phyloP scores from a whole-genome alignment of 306 rosid species.

The Quercus bicolor region DNA sequence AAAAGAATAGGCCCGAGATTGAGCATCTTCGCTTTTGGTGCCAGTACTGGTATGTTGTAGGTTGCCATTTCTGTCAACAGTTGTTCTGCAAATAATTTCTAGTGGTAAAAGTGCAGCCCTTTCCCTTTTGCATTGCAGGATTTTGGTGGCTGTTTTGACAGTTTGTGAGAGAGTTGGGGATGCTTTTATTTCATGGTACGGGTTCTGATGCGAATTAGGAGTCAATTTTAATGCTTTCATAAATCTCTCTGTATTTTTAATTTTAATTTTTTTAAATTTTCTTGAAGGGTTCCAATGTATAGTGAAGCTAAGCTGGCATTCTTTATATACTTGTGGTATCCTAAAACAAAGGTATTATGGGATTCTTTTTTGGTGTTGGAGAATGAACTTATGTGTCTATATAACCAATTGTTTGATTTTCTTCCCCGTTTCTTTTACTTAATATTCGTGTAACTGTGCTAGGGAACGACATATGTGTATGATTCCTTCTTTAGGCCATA shows the following conservation, averaged over 20 bases:
- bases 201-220: slow-evolving; percentile 22
- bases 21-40: slow-evolving; percentile 92
- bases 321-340: slow-evolving; percentile 86
- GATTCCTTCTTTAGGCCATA: slow-evolving; percentile 88
- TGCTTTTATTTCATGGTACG: slow-evolving; percentile 79
- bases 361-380: neutral
- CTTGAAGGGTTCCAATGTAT: slow-evolving; percentile 92
- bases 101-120: neutral
- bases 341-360: slow-evolving; percentile 78
- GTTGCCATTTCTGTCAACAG: neutral
- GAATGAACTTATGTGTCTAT: slow-evolving; percentile 18
- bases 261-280: neutral
- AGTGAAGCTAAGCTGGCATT: slow-evolving; percentile 91
- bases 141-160: slow-evolving; percentile 85
- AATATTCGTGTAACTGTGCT: slow-evolving; percentile 18
- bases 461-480: slow-evolving; percentile 84
- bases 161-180: slow-evolving; percentile 79
- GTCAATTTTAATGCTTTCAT: neutral
- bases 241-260: neutral
- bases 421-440: neutral
- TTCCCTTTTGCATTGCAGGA: slow-evolving; percentile 48
- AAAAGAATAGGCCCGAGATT: slow-evolving; percentile 74
- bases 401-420: slow-evolving; percentile 7
- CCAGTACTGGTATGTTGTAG: slow-evolving; percentile 69
- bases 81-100: neutral